phyloP scores from a whole-genome alignment of 2,329 filamentous ascomycete genomes.

The Endothia cerciana region DNA sequence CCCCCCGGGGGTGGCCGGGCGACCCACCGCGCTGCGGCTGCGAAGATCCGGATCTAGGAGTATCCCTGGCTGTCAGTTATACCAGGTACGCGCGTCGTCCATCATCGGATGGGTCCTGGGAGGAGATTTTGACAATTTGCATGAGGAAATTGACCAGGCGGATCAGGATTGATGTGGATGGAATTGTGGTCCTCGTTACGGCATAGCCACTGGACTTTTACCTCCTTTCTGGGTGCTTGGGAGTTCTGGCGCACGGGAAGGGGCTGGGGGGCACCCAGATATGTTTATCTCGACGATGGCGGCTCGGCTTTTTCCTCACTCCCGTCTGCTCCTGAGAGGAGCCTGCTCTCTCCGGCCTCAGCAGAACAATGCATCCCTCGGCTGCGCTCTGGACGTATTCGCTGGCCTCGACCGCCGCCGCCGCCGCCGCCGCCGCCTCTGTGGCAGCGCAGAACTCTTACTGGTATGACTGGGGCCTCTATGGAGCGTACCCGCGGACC shows the following conservation, averaged over 20 bases:
- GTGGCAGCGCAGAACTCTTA: conserved; percentile 12
- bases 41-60: not conserved
- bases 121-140: not conserved
- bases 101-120: not conserved
- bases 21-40: not conserved
- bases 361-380: not conserved
- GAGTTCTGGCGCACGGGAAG: not conserved
- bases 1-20: no score
- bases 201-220: not conserved
- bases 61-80: not conserved
- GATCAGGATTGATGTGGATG: not conserved
- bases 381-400: not conserved
- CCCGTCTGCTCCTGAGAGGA: not conserved
- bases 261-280: not conserved
- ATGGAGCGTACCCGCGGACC: conserved; percentile 28
- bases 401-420: conserved; percentile 1
- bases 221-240: not conserved
- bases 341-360: not conserved
- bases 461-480: conserved; percentile 30
- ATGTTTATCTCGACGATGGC: not conserved
- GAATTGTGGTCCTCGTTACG: conserved; percentile 1
- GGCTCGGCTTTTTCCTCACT: no score
- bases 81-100: conserved; percentile 1
- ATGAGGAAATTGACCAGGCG: not conserved
- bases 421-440: conserved; percentile 6